Base-by-base conservation (phyloP, 805 yeast genomes). In the Suhomyces tanzawaensis region DNA sequence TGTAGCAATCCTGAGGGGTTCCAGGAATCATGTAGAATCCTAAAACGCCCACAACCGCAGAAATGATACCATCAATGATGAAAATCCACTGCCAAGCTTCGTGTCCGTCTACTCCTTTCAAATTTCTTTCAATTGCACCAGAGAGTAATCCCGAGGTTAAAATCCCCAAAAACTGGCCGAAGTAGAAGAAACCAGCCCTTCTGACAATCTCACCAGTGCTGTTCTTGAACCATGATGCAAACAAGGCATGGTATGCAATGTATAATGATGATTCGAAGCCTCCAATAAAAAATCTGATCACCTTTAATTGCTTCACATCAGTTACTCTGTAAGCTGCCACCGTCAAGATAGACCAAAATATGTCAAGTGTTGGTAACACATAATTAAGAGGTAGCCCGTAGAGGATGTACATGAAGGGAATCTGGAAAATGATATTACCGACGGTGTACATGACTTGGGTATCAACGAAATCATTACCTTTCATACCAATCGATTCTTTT, bases 191-290 rank as follows among this genome's bases (percentile, higher is more conserved):
- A 52, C 63, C 63, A 57, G 27, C 48, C 19, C 36, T 45, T 41
- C 37, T 49, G 49, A 19, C 68, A 39, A 79, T 67, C 58, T 82
- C 85, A 37, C 42, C 65, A 36, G 78, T 45, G 22, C 46, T 34
- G 3, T 36, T 23, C 48, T 69, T 68, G 56, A 77, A 77, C 73
- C 76, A 79, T 50, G 77, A 68, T 14, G 85, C 87, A 27, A 45
- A 41, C 31, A 38, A 39, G 34, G 42, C 40, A 23, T 45, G 38
- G 7, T 39, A 41, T 3, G 37, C 39, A n/a, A 41, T 39, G 25
- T 40, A 44, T 19, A 36, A 38, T 11, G 37, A 34, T 5, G 48
- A 38, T 11, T 52, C 58, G 16, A 48, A 47, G 13, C 45, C 46
- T 7, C 57, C 57, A 18, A 48, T 45, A 26, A 52, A 44, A 32